phyloP scores from a whole-genome alignment of 2,329 filamentous ascomycete genomes.

The Nothomitra cinnamomea region DNA sequence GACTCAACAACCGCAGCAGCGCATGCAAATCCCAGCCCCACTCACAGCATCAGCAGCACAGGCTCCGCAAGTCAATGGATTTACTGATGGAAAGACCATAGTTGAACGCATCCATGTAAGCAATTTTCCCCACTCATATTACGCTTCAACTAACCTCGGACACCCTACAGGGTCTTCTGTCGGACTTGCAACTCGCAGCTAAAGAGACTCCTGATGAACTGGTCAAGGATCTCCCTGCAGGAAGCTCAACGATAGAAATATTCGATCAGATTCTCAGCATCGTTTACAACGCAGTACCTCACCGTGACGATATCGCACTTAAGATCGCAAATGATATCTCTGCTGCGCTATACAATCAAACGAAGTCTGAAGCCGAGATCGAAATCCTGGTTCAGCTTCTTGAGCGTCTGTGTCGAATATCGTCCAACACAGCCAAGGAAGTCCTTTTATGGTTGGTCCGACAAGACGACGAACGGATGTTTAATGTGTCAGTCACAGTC shows the following conservation, averaged over 20 bases:
- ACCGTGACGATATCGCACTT: constrained; percentile 38
- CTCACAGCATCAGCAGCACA: constrained; percentile 14
- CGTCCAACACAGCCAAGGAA: constrained; percentile 36
- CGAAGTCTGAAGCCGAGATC: constrained; percentile 37
- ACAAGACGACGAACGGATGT: constrained; percentile 41
- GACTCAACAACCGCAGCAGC: constrained; percentile 32
- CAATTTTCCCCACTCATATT: not conserved
- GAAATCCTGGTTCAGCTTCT: constrained; percentile 46
- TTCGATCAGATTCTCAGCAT: constrained; percentile 38
- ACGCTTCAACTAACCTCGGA: not conserved
- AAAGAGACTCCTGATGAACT: constrained; percentile 40
- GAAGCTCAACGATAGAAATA: constrained; percentile 36
- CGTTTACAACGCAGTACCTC: constrained; percentile 32
- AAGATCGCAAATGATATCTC: constrained; percentile 39
- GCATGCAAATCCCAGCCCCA: constrained; percentile 22
- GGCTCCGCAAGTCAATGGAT: constrained; percentile 41
- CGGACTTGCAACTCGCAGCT: constrained; percentile 37
- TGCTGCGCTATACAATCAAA: constrained; percentile 37
- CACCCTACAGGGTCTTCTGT: constrained; percentile 27
- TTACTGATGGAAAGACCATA: constrained; percentile 34
- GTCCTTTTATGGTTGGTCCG: constrained; percentile 32
- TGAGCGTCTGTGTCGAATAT: constrained; percentile 42
- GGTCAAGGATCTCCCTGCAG: constrained; percentile 37
- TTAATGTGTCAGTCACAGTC: constrained; percentile 43
- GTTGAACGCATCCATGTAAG: constrained; percentile 31